A percentile compares a stretch with the other conserved stretches of the same genome.
phyloP scores from a whole-genome alignment of 2,329 filamentous ascomycete species.

The Mariannaea sp. region DNA sequence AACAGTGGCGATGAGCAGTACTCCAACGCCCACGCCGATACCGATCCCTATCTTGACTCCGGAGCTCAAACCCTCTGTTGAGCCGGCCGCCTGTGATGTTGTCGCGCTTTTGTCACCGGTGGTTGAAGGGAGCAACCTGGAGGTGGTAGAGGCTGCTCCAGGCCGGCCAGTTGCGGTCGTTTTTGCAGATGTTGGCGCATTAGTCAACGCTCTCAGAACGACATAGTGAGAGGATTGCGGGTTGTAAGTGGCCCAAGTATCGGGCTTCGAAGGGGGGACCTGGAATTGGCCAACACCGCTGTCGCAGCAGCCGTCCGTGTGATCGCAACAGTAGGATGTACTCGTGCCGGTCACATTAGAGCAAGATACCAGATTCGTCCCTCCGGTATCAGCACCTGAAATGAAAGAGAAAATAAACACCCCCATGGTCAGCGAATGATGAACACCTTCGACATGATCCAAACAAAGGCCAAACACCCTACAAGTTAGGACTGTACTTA shows the following conservation, averaged over 20 bases:
- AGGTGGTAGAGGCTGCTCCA: neutral
- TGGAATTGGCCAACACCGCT: conserved; percentile 35
- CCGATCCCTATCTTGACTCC: conserved; percentile 24
- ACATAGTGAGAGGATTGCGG: conserved; percentile 21
- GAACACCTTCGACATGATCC: too few relatives aligned
- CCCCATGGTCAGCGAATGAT: too few relatives aligned
- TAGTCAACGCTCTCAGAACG: conserved; percentile 25
- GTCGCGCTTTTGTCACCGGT: conserved; percentile 1
- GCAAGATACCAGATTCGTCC: conserved; percentile 36
- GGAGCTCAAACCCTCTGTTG: neutral
- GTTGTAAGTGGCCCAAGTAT: conserved; percentile 31
- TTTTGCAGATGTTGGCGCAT: conserved; percentile 4
- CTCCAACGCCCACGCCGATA: conserved; percentile 13
- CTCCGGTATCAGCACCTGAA: conserved; percentile 27
- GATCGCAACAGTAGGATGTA: conserved; percentile 36
- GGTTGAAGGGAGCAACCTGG: conserved; percentile 1
- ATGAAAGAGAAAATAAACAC: too few relatives aligned
- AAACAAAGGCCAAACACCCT: too few relatives aligned
- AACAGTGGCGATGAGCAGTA: conserved; percentile 1
- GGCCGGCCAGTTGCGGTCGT: neutral
- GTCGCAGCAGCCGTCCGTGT: conserved; percentile 31
- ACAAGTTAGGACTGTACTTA: too few relatives aligned
- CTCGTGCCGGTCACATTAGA: conserved; percentile 32
- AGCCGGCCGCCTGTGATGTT: neutral
- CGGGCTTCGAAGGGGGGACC: conserved; percentile 29